These are phyloP conservation scores for Triangularia verruculosa DNA, from an alignment of 2,329 filamentous ascomycete genomes.

Conservation along the genomic window DNA sequence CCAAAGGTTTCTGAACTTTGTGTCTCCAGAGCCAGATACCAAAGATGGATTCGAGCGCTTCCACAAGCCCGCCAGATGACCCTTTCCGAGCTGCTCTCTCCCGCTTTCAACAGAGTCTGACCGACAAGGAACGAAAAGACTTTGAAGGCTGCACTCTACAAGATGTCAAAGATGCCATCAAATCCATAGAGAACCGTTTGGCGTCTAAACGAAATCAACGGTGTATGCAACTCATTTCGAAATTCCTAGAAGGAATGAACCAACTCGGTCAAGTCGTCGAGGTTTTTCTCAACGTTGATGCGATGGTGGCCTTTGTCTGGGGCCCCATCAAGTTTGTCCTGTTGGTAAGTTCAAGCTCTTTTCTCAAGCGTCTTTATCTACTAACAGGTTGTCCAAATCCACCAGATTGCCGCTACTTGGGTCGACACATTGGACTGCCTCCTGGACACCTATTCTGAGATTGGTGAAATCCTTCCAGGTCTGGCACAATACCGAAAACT, in stretches of 20 bases:
- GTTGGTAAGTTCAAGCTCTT: neutral
- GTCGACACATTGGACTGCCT: neutral
- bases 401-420: neutral
- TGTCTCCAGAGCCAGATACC: too few species aligned
- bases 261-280: neutral
- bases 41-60: too few species aligned
- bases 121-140: neutral
- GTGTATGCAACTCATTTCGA: neutral
- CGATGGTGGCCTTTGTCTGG: conserved; percentile 2
- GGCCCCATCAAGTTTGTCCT: neutral
- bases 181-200: neutral
- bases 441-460: neutral
- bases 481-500: neutral
- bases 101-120: neutral
- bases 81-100: too few species aligned
- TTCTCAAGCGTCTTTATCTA: neutral
- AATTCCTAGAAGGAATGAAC: conserved; percentile 3
- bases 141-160: neutral
- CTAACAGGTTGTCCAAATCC: neutral
- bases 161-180: neutral
- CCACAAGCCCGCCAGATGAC: too few species aligned
- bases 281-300: conserved; percentile 1
- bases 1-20: too few species aligned
- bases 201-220: neutral
- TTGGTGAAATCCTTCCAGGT: neutral